Evolutionary conservation across 371 early-diverging fungal genomes (phyloP).

Genomic region (Mucor saturninus): DNA sequence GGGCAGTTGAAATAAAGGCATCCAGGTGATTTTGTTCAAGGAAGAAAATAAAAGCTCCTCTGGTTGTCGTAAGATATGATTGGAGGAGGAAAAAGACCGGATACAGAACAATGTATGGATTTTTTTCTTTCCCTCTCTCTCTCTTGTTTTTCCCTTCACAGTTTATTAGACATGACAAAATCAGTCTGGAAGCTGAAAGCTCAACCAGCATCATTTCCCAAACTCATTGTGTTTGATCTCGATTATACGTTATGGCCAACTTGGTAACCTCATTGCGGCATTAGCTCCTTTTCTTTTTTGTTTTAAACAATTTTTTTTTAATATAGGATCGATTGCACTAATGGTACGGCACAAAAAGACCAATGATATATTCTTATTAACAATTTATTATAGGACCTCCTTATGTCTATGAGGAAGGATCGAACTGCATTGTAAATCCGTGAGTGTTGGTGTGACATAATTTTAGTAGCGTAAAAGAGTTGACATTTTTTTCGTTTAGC

Average conservation of each 20-base stretch:
- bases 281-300: background rate
- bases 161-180: background rate
- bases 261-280: slow-evolving; percentile 33
- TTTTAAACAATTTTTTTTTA: background rate
- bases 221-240: slow-evolving; percentile 56
- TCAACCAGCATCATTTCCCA: slow-evolving; percentile 26
- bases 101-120: no score
- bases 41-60: no score
- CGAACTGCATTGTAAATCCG: slow-evolving; percentile 20
- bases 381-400: slow-evolving; percentile 29
- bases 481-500: slow-evolving; percentile 9
- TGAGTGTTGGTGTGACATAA: slow-evolving; percentile 13
- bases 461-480: background rate
- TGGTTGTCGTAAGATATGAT: no score
- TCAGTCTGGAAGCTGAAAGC: background rate
- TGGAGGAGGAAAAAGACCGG: no score
- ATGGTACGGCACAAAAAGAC: slow-evolving; percentile 25
- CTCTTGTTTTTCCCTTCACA: no score
- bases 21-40: no score
- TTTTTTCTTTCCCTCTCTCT: no score
- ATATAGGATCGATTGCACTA: slow-evolving; percentile 46
- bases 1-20: no score
- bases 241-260: slow-evolving; percentile 60
- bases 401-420: slow-evolving; percentile 23
- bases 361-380: background rate